Evolutionary conservation across 2,329 filamentous ascomycete species (phyloP).

Genomic region (Colletotrichum plurivorum): DNA sequence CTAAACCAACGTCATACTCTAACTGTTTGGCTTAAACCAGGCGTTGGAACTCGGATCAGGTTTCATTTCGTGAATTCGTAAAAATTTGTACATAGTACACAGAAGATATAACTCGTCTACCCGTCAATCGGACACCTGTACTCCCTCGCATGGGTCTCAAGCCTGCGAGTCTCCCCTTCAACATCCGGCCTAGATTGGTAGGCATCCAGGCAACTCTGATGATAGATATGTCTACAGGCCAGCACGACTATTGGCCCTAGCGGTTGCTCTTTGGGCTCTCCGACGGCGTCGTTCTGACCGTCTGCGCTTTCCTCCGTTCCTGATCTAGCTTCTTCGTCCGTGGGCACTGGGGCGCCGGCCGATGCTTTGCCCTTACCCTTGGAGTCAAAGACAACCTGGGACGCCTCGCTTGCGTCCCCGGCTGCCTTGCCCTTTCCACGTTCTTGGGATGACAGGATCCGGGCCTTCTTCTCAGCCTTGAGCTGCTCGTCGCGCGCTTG

Average conservation of each 20-base stretch:
- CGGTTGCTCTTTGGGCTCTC: constrained; percentile 57
- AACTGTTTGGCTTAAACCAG: not conserved
- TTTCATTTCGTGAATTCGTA: constrained; percentile 38
- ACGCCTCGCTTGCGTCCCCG: constrained; percentile 38
- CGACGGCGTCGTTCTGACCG: constrained; percentile 48
- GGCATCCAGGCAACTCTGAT: constrained; percentile 78
- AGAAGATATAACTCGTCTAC: constrained; percentile 46
- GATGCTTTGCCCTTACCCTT: constrained; percentile 72
- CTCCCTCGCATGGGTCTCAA: constrained; percentile 59
- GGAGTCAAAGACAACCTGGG: constrained; percentile 49
- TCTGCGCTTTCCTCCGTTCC: constrained; percentile 53
- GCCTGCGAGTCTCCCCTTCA: constrained; percentile 56
- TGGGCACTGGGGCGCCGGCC: constrained; percentile 55
- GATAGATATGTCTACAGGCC: constrained; percentile 80
- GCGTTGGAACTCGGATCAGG: not conserved
- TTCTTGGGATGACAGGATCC: constrained; percentile 54
- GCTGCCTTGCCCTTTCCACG: constrained; percentile 56
- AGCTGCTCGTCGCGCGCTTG: constrained; percentile 63
- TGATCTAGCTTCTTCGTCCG: constrained; percentile 53
- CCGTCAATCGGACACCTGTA: constrained; percentile 73
- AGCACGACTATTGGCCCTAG: constrained; percentile 77
- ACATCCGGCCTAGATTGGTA: constrained; percentile 68
- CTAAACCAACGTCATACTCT: not conserved
- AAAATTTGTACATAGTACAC: constrained; percentile 40
- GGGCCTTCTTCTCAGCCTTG: constrained; percentile 59